Evolutionary conservation across 768 basidiomycete species (phyloP), one percentile per base, ranked within the genome.

Genomic region (Boletus huronensis): DNA sequence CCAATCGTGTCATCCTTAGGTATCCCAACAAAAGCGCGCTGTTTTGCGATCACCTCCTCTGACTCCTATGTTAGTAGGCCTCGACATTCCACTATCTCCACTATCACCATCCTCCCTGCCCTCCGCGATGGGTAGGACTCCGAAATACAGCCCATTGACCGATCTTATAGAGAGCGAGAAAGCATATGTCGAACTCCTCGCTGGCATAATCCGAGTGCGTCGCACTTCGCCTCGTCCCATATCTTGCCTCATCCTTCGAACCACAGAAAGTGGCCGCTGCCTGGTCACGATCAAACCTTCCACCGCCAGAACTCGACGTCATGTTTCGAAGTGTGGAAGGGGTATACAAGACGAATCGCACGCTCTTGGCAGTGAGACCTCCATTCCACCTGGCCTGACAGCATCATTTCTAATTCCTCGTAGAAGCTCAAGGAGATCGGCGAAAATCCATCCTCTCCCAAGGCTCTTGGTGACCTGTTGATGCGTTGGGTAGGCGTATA

Each of bases 131-230:
- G 71, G 72, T 31, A 87, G 78, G 65, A 59, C 78, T 21, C 88
- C 79, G 72, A 87, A 84, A 62, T 65, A 79, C 11, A 98, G 95
- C 67, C 94, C 93, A 25, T 77, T 99, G 51, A 80, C 80, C 7
- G 96, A 99, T 75, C 85, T 99, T 56, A 87, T 98, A 53, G 91
- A 95, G 66, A 95, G 90, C 21, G 97, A 99, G 75, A 92, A 87
- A 74, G 63, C 78, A 25, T 99, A 96, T 74, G 94, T 98, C 13
- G 93, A 96, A 40, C 81, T 91, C 59, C 75, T 99, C 35, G 87
- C 93, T 11, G 87, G 87, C 39, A 82, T 98, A 64, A 97, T 99
- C 61, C 83, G 94, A 66, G 96, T 94, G 68, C 54, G 91, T 75
- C 39, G 66, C 28, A 38, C 40, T 17, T 38, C 39, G 23, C 32